Evolutionary conservation across 441 rosid species (phyloP), one percentile per base, ranked within the genome.

Genomic region (Euphorbia corollata): DNA sequence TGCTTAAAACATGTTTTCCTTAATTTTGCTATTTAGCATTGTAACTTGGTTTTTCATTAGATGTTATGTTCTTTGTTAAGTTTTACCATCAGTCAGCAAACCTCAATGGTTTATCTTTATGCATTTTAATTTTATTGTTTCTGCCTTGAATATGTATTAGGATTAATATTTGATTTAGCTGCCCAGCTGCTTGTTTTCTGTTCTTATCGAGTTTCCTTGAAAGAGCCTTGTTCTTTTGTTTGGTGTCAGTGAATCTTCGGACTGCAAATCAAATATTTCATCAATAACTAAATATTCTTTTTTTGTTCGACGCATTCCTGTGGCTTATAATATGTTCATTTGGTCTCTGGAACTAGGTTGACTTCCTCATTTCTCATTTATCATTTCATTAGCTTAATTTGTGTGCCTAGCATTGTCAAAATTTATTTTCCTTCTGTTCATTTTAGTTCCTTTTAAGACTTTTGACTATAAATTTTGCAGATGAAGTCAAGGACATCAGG

Each of bases 401-500:
- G 16, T 19, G 23, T 27, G 15, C 27, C 61, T 36, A 36, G 34
- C 22, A 43, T 63, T 61, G 61, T 43, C 41, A 50, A 10, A 13
- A 24, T 27, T 5, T 51, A 18, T 36, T 19, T 15, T 5, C 24
- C 19, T 32, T 23, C 16, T 47, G 27, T 32, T 38, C 53, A 20
- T 63, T 24, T 39, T 23, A 24, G 19, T 63, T 39, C 38, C 23
- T 57, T 36, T 12, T 67, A 20, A 18, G 51, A 16, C 4, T 75
- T 70, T 79, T 68, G 76, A 62, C 68, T 74, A 67, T 79, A 58
- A 19, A 30, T 78, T 77, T 68, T 38, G 77, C 85, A 89, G 95
- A 84, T 82, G 75, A 88, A 75, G 78, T 77, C 85, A 7, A 83
- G 72, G 78, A 59, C 77, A 22, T 79, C 75, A 22, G 85, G 81